Evolutionary conservation across 768 basidiomycete genomes (phyloP), one percentile per base, ranked within the genome.

Genomic region (Nidula microcarpa): DNA sequence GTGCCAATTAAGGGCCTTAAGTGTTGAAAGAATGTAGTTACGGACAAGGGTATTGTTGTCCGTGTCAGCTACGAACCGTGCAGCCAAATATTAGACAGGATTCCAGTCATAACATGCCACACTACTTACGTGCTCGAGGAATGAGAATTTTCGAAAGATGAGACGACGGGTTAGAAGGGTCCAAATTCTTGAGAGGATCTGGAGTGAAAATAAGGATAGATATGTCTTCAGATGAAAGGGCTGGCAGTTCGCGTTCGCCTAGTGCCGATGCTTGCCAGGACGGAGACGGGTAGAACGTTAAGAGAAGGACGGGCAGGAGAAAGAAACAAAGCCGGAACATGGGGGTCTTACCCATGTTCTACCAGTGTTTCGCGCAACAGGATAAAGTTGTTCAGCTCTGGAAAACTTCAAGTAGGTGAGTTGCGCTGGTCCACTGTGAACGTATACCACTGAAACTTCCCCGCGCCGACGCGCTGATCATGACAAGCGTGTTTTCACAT

Each of bases 81-180:
- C 3, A 30, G 23, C 23, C 23, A 30, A 30, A 30, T 30, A 30
- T 30, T 30, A 30, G 23, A 30, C 23, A 4, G 23, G 23, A 30
- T 30, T 30, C 54, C 34, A 44, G 60, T 5, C 16, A 41, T 17
- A 41, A 41, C 39, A 51, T 30, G 54, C 13, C 2, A 7, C 44
- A 6, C 2, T 47, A 78, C 84, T 61, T 73, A 89, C 91, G 77
- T 49, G 85, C 72, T 58, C 96, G 77, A 17, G 96, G 96, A 55
- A 98, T 90, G 47, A 98, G 73, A 13, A 98, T 82, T 64, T 82
- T 86, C 2, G 89, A 88, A 41, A 99, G 64, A 68, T 94, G 89
- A 1, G 89, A 91, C 18, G 71, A 60, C 0, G 87, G 81, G 60
- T 87, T 77, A 30, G 68, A 65, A 7, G 81, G 80, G 67, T 94